phyloP scores from a whole-genome alignment of 148 eudicot species.

The Agrostemma githago region DNA sequence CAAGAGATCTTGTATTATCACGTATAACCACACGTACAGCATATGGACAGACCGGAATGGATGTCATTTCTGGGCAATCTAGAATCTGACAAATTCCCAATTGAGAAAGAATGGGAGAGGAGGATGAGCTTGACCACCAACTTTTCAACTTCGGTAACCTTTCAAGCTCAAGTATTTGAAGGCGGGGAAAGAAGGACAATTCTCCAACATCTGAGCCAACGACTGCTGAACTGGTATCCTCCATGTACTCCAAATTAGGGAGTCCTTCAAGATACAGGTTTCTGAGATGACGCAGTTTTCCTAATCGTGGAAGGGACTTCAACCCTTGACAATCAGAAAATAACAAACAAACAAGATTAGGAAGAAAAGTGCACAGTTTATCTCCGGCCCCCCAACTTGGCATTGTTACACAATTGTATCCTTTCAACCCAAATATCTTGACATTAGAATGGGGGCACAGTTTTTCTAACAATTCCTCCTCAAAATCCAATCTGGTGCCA shows the following conservation, averaged over 20 bases:
- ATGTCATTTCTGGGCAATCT: background rate
- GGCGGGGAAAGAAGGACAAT: conserved; percentile 12
- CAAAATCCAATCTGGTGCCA: background rate
- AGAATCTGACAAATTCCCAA: background rate
- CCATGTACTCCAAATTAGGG: no score
- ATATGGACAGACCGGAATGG: conserved; percentile 15
- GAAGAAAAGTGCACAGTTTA: background rate
- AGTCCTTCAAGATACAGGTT: background rate
- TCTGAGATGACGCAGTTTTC: background rate
- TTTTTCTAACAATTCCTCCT: background rate
- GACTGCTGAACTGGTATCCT: no score
- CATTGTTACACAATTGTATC: background rate
- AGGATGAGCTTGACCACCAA: conserved; percentile 15
- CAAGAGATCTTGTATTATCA: no score
- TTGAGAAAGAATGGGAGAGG: background rate
- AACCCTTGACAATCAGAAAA: background rate
- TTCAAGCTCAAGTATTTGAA: background rate
- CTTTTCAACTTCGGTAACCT: conserved; percentile 14
- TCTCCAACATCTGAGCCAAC: no score
- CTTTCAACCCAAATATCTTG: background rate
- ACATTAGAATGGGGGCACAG: background rate
- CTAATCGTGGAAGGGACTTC: background rate
- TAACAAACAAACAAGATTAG: background rate
- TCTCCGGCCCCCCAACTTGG: background rate
- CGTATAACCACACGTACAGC: no score